phyloP scores from a whole-genome alignment of 1,284 basidiomycete genomes.

The Gymnopus androsaceus region DNA sequence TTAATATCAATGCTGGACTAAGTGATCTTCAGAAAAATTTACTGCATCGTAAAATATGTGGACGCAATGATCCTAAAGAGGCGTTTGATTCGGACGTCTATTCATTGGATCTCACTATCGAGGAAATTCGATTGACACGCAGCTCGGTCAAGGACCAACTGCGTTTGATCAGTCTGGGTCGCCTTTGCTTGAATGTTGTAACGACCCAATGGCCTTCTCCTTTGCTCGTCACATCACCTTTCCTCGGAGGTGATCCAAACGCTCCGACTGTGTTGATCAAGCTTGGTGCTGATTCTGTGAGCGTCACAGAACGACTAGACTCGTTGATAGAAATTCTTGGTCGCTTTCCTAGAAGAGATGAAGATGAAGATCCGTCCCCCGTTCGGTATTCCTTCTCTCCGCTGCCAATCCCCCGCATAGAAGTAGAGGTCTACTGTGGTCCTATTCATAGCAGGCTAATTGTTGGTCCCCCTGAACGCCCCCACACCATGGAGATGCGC shows the following conservation, averaged over 20 bases:
- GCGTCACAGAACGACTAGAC: constrained; percentile 54
- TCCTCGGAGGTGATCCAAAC: constrained; percentile 61
- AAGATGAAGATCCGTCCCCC: constrained; percentile 19
- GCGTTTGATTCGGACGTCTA: constrained; percentile 49
- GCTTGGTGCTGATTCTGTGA: constrained; percentile 46
- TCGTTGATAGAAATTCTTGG: constrained; percentile 37
- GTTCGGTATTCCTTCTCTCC: constrained; percentile 34
- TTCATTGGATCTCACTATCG: constrained; percentile 41
- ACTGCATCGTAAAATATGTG: constrained; percentile 57
- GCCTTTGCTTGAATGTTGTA: constrained; percentile 44
- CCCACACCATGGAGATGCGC: constrained; percentile 50
- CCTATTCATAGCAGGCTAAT: constrained; percentile 49
- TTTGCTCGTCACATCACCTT: constrained; percentile 49
- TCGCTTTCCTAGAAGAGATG: constrained; percentile 24
- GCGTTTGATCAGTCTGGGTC: constrained; percentile 48
- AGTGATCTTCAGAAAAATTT: constrained; percentile 47
- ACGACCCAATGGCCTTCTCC: constrained; percentile 62
- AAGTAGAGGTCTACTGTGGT: constrained; percentile 49
- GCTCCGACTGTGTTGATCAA: constrained; percentile 56
- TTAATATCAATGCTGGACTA: constrained; percentile 40
- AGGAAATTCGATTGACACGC: constrained; percentile 40
- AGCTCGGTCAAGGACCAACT: constrained; percentile 36
- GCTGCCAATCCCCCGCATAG: constrained; percentile 53
- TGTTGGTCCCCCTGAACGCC: constrained; percentile 44
- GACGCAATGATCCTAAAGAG: constrained; percentile 36